Conservation (phyloP, 257 asterid species). For the Capsicum chinense region DNA sequence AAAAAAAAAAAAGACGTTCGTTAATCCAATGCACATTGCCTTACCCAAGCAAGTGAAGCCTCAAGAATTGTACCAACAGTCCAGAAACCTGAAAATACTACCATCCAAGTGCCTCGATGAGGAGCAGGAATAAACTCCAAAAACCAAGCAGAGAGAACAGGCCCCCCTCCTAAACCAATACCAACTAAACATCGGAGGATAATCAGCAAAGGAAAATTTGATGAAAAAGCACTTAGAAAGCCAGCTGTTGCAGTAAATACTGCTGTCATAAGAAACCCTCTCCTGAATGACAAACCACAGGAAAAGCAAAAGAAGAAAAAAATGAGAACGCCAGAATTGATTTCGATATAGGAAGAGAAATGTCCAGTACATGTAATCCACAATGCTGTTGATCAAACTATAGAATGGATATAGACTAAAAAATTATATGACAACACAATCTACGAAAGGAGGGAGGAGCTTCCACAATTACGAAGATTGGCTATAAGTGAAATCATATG, state of each 20-base stretch:
- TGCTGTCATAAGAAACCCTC: conserved; percentile 61
- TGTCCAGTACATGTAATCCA: not conserved
- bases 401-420: not conserved
- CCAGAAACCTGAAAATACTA: conserved; percentile 74
- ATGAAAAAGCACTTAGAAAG: conserved; percentile 68
- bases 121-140: conserved; percentile 81
- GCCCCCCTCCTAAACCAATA: conserved; percentile 76
- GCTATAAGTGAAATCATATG: not conserved
- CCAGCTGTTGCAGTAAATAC: conserved; percentile 59
- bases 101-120: conserved; percentile 79
- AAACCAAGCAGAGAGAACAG: conserved; percentile 78
- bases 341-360: conserved; percentile 6
- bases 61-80: conserved; percentile 70
- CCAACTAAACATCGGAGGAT: conserved; percentile 67
- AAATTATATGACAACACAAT: not conserved
- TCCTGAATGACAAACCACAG: conserved; percentile 48
- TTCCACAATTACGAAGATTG: not conserved
- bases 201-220: conserved; percentile 48
- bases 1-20: not conserved
- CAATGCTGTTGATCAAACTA: not conserved
- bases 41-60: conserved; percentile 86
- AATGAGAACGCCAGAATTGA: conserved; percentile 26
- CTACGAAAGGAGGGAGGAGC: not conserved
- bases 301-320: not conserved
- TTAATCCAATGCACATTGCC: conserved; percentile 23